Base-by-base conservation (phyloP, 129 eudicot species). In the Chrysanthemum lavandulifolium region DNA sequence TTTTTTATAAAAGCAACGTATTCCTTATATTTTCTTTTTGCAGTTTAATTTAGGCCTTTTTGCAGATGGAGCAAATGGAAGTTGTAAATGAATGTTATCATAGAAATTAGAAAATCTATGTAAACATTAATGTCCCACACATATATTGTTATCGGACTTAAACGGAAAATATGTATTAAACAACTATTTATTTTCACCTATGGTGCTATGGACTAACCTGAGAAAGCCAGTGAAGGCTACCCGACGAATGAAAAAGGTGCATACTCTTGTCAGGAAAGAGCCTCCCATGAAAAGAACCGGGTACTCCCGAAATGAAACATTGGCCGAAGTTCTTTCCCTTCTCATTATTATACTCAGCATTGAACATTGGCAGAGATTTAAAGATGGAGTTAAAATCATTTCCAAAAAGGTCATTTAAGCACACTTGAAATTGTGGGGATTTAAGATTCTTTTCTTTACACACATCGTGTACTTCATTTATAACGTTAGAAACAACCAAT, bases 161-260 rank as follows among this genome's bases (percentile, higher is more conserved):
- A 40, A 40, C 47, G 0, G 47, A 40, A 40, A 40, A 5, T 0
- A 36, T 36, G 43, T 36, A 36, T 36, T 36, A 36, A 36, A 36
- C 9, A 36, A 36, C 43, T 36, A 36, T 31, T 31, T 31, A 31
- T 31, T 31, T 36, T 36, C 6, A 36, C 45, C 8, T 40, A 40
- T 1, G 47, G 47, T 40, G 47, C 10, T 40, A 40, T 40, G 47
- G 18, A 25, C 40, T 21, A 13, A 61, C 67, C 68, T 62, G 50
- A 62, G 68, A 62, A 62, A 62, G 68, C 68, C 68, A 62, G 11
- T 62, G 68, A 62, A 62, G 50, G 47, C 68, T 1, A 5, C 15
- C 7, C n/a, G 68, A 31, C 3, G 48, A 62, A 29, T 62, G 68
- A 13, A 62, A 62, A 12, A 62, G 15, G 50, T 62, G 68, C 10